phyloP scores from a whole-genome alignment of 139 green algal genomes.

The Trebouxia sp. region DNA sequence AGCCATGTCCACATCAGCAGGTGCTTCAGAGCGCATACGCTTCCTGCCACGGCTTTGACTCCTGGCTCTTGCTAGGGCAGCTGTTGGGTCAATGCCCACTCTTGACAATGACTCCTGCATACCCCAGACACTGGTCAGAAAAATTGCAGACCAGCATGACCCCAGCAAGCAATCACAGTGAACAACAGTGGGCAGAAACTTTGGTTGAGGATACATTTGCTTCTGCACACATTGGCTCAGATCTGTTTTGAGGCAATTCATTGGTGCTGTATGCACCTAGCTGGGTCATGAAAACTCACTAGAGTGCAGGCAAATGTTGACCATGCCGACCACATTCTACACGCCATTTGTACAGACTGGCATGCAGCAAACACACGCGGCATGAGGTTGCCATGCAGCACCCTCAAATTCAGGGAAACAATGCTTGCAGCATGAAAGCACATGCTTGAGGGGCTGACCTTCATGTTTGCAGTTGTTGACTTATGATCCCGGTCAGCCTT shows the following conservation, averaged over 20 bases:
- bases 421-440: not conserved
- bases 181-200: too few species aligned
- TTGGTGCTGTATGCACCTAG: not conserved
- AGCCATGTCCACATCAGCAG: slow-evolving; percentile 37
- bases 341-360: too few species aligned
- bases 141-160: not conserved
- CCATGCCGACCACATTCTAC: too few species aligned
- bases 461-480: slow-evolving; percentile 51
- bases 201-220: too few species aligned
- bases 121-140: not conserved
- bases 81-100: slow-evolving; percentile 86
- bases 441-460: not conserved
- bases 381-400: too few species aligned
- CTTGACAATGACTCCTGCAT: slow-evolving; percentile 65
- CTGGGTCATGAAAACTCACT: too few species aligned
- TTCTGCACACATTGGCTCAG: too few species aligned
- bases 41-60: slow-evolving; percentile 70
- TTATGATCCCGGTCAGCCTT: slow-evolving; percentile 61
- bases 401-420: too few species aligned
- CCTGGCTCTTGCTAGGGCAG: slow-evolving; percentile 70
- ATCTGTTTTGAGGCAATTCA: too few species aligned
- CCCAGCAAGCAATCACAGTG: not conserved
- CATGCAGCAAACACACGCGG: too few species aligned
- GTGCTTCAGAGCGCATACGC: slow-evolving; percentile 54
- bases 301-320: too few species aligned